Base-by-base conservation (phyloP, 805 yeast species). In the Candida pseudoglaebosa region DNA sequence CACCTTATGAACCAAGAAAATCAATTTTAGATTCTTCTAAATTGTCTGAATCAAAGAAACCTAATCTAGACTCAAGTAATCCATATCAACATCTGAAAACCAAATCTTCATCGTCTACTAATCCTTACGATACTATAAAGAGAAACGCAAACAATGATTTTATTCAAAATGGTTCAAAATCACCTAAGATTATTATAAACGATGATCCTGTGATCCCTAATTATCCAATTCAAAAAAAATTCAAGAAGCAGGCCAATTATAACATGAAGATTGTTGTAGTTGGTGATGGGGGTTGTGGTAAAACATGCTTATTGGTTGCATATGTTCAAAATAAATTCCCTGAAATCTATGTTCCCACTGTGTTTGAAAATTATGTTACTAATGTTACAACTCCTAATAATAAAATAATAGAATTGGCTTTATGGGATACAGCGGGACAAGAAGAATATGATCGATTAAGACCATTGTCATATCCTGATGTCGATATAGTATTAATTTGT, bases 391-490 rank as follows among this genome's bases (percentile, higher is more conserved):
- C 74, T 0, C 73, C 75, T 4, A 91, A 84, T 54, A 95, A 95
- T 36, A 84, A 91, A 66, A 78, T 85, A 2, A 50, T 83, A 15
- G 89, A 82, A 52, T 60, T 87, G 47, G 85, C 87, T 0, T 59
- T 86, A 21, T 86, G 95, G 95, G 96, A 87, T 56, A 85, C 95
- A 1, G 95, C 95, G 0, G 93, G 95, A 3, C 93, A 85, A 61
- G 95, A 86, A 59, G 93, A 84, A 57, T 85, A 84, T 54, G 90
- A 82, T 55, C 66, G 95, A 38, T 63, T 86, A 40, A 68, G 96
- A 44, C 93, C 95, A 2, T 65, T 88, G 34, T 73, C 84, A 31
- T 87, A 87, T 54, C 82, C 90, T 4, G 95, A 85, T 48, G 85
- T 82, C 3, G 85, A 87, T 56, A 64, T 88, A 1, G 59, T 88